These are phyloP conservation scores for Gomphus sp. DNA, from an alignment of 1,284 basidiomycete species.

Conservation along the genomic window DNA sequence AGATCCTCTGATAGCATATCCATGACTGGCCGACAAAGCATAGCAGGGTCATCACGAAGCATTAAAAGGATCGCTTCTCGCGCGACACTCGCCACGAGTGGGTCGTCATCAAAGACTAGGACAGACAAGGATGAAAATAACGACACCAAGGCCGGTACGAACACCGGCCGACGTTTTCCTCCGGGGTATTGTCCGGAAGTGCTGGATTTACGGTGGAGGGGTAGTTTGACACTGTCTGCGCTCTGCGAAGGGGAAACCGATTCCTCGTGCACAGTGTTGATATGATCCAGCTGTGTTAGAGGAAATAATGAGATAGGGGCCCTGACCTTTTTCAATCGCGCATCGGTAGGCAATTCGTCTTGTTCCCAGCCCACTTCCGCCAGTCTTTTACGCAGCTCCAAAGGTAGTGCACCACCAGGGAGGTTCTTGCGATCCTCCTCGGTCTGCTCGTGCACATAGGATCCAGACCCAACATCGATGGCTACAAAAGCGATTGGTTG, in stretches of 20 bases:
- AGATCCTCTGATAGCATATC: slow-evolving; percentile 48
- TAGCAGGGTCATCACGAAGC: slow-evolving; percentile 66
- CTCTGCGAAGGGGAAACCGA: slow-evolving; percentile 10
- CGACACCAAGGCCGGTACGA: slow-evolving; percentile 48
- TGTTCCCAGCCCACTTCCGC: slow-evolving; percentile 65
- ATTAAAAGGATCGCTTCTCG: slow-evolving; percentile 52
- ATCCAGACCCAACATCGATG: slow-evolving; percentile 56
- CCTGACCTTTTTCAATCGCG: slow-evolving; percentile 44
- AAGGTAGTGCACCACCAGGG: slow-evolving; percentile 35
- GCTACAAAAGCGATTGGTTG: slow-evolving; percentile 57
- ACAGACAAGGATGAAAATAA: slow-evolving; percentile 44
- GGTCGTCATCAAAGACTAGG: slow-evolving; percentile 45
- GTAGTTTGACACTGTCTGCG: slow-evolving; percentile 16
- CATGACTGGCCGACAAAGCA: slow-evolving; percentile 55
- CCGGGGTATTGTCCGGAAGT: slow-evolving; percentile 31
- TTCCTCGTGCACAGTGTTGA: slow-evolving; percentile 23
- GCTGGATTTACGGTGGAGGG: slow-evolving; percentile 47
- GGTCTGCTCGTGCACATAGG: slow-evolving; percentile 46
- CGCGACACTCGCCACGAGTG: slow-evolving; percentile 46
- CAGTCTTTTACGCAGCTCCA: slow-evolving; percentile 52
- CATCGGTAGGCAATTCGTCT: slow-evolving; percentile 44
- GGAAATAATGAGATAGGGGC: slow-evolving; percentile 59
- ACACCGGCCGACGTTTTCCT: slow-evolving; percentile 51
- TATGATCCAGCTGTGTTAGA: slow-evolving; percentile 39
- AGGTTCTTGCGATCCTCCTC: slow-evolving; percentile 38